phyloP scores from a whole-genome alignment of 352 stramenopile species.

The Aphanomyces stellatus region DNA sequence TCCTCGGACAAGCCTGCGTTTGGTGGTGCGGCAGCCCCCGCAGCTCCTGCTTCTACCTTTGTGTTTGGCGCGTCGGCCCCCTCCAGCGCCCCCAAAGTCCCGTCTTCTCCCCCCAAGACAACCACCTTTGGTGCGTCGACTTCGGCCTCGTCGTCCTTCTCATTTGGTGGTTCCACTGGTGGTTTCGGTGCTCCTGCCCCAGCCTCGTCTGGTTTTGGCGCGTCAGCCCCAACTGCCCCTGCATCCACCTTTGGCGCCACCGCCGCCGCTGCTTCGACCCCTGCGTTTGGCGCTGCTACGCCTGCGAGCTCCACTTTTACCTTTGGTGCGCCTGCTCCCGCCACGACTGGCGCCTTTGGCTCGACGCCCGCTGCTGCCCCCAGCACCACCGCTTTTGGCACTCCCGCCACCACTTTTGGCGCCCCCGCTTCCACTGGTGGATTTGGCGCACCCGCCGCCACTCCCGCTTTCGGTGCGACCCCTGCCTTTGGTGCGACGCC shows the following conservation, averaged over 20 bases:
- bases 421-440: neutral
- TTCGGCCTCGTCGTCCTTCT: slow-evolving; percentile 14
- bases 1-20: neutral
- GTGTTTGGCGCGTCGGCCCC: too few species aligned
- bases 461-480: slow-evolving; percentile 22
- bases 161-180: slow-evolving; percentile 21
- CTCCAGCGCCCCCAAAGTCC: too few species aligned
- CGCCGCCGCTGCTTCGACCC: neutral
- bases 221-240: slow-evolving; percentile 10
- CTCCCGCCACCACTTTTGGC: slow-evolving; percentile 23
- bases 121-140: too few species aligned
- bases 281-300: slow-evolving; percentile 19
- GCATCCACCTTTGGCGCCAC: neutral
- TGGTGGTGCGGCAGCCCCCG: neutral
- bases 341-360: slow-evolving; percentile 19
- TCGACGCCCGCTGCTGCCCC: slow-evolving; percentile 15
- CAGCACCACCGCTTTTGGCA: slow-evolving; percentile 11
- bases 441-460: too few species aligned
- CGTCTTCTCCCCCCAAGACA: slow-evolving; percentile 18
- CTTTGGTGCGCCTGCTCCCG: neutral
- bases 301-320: neutral
- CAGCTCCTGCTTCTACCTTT: neutral
- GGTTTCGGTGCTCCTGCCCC: slow-evolving; percentile 23
- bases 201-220: slow-evolving; percentile 35
- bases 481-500: slow-evolving; percentile 20